Conservation (phyloP, 1,139 yeast species). For the Torulaspora globosa region DNA sequence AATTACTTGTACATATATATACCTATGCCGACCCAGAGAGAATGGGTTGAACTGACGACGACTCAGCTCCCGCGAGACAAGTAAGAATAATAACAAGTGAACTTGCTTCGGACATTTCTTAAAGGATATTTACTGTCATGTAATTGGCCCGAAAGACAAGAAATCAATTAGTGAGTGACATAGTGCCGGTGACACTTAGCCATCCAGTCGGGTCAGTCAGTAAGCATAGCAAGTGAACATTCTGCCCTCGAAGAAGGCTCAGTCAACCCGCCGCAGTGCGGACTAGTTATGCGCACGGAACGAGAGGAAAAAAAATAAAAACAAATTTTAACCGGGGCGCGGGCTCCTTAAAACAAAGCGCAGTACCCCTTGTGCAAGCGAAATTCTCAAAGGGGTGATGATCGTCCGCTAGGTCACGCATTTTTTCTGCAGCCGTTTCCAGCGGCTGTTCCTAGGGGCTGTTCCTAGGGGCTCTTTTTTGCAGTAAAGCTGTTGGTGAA, state of each 20-base stretch:
- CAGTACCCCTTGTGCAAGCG: background rate
- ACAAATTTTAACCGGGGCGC: constrained; percentile 2
- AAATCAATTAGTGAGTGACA: constrained; percentile 1
- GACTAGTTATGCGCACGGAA: background rate
- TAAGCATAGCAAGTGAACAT: background rate
- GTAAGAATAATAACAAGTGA: background rate
- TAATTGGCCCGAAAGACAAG: constrained; percentile 4
- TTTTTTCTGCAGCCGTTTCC: too few species aligned
- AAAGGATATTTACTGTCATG: constrained; percentile 1
- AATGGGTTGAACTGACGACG: background rate
- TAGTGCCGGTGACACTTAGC: background rate
- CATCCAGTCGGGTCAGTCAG: background rate
- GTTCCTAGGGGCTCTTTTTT: too few species aligned
- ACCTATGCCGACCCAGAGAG: background rate
- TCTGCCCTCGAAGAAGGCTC: background rate
- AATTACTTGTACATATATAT: background rate
- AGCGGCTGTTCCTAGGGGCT: too few species aligned
- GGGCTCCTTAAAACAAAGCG: background rate
- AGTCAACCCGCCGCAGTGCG: background rate
- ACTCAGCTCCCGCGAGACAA: background rate
- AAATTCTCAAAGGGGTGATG: background rate
- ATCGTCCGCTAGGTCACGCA: too few species aligned
- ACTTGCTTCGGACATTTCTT: constrained; percentile 4
- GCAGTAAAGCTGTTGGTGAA: too few species aligned
- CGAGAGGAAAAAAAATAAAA: background rate